Evolutionary conservation across 768 basidiomycete species (phyloP), one percentile per base, ranked within the genome.

Genomic region (Candolleomyces aberdarensis): DNA sequence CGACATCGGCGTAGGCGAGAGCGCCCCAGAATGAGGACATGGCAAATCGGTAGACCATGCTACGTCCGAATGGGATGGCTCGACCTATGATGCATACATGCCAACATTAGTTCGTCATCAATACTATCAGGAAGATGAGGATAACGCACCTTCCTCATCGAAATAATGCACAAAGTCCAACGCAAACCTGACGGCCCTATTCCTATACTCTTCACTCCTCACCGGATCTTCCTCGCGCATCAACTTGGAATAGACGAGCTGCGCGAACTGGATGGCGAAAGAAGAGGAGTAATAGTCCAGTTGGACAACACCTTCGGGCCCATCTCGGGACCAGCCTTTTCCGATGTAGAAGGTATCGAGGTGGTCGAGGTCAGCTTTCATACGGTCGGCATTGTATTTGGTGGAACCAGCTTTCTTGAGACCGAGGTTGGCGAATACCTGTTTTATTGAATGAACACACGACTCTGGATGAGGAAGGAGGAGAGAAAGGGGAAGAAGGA

Each of bases 11-110:
- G 65, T 88, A 87, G 0, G 88, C 88, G 39, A 90, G 68, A 4
- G 87, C 88, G 11, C 87, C 85, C 83, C 89, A 91, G 71, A 90
- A 89, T 5, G 89, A 85, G 14, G 88, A 85, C 88, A 89, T 86
- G n/a, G 89, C 89, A 68, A 88, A 90, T 48, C 91, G 82, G 68
- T 91, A 91, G 4, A 86, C 87, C 76, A 91, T 78, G 63, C 87
- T 89, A 55, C 90, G 74, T 8, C 89, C 91, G 65, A 91, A 92
- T 1, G 89, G 85, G 63, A 91, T 86, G 0, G 84, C 87, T 20
- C 88, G 85, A 7, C 89, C 89, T 89, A 39, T 19, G 1, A 44
- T 56, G 7, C 11, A 17, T 40, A 39, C 10, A 26, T 10, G n/a
- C 19, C 55, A n/a, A 36, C 20, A 13, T 14, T 10, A 26, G 26